phyloP scores from a whole-genome alignment of 129 eudicot species.

The Ambrosia trifida region DNA sequence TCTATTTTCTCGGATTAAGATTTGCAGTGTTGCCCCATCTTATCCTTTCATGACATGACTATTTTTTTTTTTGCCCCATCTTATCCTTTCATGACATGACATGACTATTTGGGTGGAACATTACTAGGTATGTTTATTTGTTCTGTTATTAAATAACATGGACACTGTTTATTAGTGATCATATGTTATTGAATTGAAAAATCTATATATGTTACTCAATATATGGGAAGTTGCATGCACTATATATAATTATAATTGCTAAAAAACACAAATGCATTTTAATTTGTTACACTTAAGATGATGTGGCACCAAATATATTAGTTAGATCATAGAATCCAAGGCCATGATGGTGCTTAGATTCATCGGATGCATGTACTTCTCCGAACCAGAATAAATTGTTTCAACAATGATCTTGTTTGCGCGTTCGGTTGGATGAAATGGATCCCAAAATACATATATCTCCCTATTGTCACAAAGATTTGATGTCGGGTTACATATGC shows the following conservation, averaged over 20 bases:
- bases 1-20: too few species aligned
- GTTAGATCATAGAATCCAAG: slow-evolving; percentile 43
- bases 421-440: slow-evolving; percentile 69
- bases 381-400: slow-evolving; percentile 46
- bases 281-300: neutral
- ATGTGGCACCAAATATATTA: neutral
- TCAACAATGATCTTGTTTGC: slow-evolving; percentile 62
- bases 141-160: too few species aligned
- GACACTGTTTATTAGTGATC: too few species aligned
- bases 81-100: too few species aligned
- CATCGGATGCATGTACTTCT: slow-evolving; percentile 71
- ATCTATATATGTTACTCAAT: slow-evolving; percentile 2
- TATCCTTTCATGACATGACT: too few species aligned
- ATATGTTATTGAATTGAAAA: too few species aligned
- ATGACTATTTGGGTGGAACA: too few species aligned
- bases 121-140: too few species aligned
- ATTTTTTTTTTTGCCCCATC: too few species aligned
- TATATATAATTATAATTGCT: too few species aligned
- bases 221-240: neutral
- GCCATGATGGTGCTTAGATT: slow-evolving; percentile 72
- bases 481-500: slow-evolving; percentile 56
- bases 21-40: too few species aligned
- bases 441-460: slow-evolving; percentile 68
- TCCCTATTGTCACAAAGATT: slow-evolving; percentile 50
- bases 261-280: slow-evolving; percentile 13